Evolutionary conservation across 805 yeast species (phyloP), one percentile per base, ranked within the genome.

Genomic region (Candida ficus): DNA sequence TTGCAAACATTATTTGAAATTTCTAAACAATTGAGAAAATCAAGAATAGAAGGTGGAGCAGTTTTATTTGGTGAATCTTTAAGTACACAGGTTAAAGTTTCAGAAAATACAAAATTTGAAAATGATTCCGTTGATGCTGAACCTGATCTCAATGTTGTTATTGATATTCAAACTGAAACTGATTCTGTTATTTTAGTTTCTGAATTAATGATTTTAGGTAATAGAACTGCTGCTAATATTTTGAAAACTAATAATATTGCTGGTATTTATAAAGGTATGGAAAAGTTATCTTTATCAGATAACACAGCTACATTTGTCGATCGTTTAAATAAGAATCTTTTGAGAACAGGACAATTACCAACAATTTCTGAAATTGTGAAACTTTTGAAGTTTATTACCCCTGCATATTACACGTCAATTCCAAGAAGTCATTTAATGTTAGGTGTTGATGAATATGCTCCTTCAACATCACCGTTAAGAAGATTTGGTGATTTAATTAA

Each of bases 381-480:
- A 33, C 49, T 75, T 18, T 57, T 72, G 12, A 62, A 74, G 6
- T 67, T 74, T 26, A 56, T 80, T 50, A 71, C 74, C 3, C 65
- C 77, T 16, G 81, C 91, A 4, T 66, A 64, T 28, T 68, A 74
- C 33, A 64, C 77, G 3, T 58, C 73, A 0, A 36, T 42, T 1
- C 74, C 84, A 1, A 46, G 50, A 0, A 54, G 52, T 1, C 96
- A 89, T 61, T 65, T 68, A 18, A 75, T 83, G 47, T 61, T 88
- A 21, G 95, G 90, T 4, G 61, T 85, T 8, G 58, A 62, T 0
- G 57, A 64, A 6, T 88, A 90, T 53, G 69, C 83, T 5, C 83
- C 87, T 16, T 81, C 85, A 8, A 90, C 98, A 0, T 89, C 97
- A 0, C 98, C 99, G 2, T 66, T 93, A 47, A 70, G 98, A 57